Evolutionary conservation across 2,329 filamentous ascomycete genomes (phyloP), one percentile per base, ranked within the genome.

Genomic region (Rutstroemia sp.): DNA sequence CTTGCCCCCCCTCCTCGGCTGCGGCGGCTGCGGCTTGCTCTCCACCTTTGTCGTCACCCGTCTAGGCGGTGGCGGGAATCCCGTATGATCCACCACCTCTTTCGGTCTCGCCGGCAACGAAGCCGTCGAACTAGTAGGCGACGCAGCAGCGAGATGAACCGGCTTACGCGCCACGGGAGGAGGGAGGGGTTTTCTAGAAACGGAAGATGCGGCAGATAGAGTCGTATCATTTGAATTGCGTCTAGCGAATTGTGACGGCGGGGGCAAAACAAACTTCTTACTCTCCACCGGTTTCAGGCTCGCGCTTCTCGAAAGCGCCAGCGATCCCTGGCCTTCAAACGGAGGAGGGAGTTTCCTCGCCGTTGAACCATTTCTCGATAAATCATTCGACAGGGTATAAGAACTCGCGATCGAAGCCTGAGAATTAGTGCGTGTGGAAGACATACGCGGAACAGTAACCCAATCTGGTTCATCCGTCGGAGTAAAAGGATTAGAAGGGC

Each of bases 401-500:
- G 58, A 34, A 34, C 30, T 40, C 25, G 53, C 38, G 21, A 54
- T 19, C 48, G 45, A 34, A 14, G 10, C n/a, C 48, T 51, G 52
- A 21, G 58, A 60, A 44, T 49, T 47, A 5, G 27, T 36, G 45
- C 54, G 51, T 23, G 46, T 40, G 21, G 57, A 51, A 21, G 57
- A 48, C 36, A 62, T 57, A 36, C 80, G 73, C 8, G 53, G 78
- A 5, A 86, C 75, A 3, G 78, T 79, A 44, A 95, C 83, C 94
- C 94, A 97, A 66, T 96, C 92, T 9, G 86, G 82, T 69, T 95
- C 89, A 34, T 86, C 78, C 1, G 81, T 84, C 0, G 80, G 76
- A 1, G 78, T 79, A 69, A 95, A 97, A 0, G 94, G 94, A 65
- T 97, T 97, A 0, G 87, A 82, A 12, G 83, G 82, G 48, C 89